phyloP scores from a whole-genome alignment of 257 asterid species.

The Fraxinus pennsylvanica region DNA sequence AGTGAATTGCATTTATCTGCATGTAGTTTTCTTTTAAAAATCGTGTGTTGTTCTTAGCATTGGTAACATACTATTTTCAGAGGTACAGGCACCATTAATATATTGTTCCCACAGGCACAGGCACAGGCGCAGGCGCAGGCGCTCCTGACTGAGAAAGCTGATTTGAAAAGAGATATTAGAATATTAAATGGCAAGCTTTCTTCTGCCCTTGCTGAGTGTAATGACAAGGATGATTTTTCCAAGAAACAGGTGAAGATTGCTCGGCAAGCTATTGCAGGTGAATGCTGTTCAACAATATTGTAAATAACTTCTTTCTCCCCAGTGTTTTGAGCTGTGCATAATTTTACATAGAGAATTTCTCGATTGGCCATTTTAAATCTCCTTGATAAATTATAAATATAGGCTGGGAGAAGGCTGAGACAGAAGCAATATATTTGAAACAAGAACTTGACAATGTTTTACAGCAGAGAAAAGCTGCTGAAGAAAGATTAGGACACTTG shows the following conservation, averaged over 20 bases:
- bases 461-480: conserved; percentile 54
- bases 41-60: neutral
- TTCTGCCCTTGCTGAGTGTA: conserved; percentile 62
- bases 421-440: conserved; percentile 60
- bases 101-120: conserved; percentile 35
- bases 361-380: neutral
- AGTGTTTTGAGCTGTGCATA: neutral
- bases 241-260: conserved; percentile 77
- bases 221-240: conserved; percentile 57
- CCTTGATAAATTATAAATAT: neutral
- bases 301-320: neutral
- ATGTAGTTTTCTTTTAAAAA: neutral
- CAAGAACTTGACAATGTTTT: conserved; percentile 61
- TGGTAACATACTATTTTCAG: conserved; percentile 16
- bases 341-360: neutral
- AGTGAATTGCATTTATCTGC: neutral
- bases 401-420: conserved; percentile 91
- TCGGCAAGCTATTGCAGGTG: conserved; percentile 90
- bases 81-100: neutral
- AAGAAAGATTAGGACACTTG: conserved; percentile 56
- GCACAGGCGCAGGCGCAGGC: conserved; percentile 49
- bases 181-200: conserved; percentile 58
- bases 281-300: conserved; percentile 3
- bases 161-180: conserved; percentile 55
- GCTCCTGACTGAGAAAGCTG: conserved; percentile 51